phyloP scores from a whole-genome alignment of 208 protist species.

The Willaertia magna region DNA sequence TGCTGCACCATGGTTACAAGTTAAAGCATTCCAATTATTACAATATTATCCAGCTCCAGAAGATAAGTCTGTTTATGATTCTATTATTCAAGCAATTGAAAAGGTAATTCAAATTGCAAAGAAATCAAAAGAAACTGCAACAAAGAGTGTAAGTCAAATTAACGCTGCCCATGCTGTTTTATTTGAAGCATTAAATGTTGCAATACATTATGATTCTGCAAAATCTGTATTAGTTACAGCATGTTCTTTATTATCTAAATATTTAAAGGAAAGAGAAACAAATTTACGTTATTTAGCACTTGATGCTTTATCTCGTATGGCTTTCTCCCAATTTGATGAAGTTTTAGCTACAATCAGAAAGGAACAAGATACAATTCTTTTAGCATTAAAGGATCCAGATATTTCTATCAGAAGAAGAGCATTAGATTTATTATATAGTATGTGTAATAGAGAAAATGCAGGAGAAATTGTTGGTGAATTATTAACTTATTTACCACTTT shows the following conservation, averaged over 20 bases:
- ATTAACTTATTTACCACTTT: slow-evolving; percentile 64
- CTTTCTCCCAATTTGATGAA: slow-evolving; percentile 10
- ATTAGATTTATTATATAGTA: slow-evolving; percentile 87
- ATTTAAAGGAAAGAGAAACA: slow-evolving; percentile 31
- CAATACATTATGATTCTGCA: slow-evolving; percentile 59
- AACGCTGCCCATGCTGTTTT: slow-evolving; percentile 90
- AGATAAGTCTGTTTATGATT: slow-evolving; percentile 26
- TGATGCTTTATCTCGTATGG: slow-evolving; percentile 52
- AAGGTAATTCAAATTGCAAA: slow-evolving; percentile 61
- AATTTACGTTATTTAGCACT: slow-evolving; percentile 76
- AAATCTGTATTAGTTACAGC: background rate
- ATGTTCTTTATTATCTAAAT: background rate
- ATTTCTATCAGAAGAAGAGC: slow-evolving; percentile 89
- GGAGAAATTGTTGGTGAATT: slow-evolving; percentile 80
- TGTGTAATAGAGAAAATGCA: slow-evolving; percentile 81
- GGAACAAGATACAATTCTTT: slow-evolving; percentile 73
- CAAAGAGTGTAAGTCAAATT: slow-evolving; percentile 79
- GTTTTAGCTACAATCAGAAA: slow-evolving; percentile 56
- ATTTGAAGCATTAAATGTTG: slow-evolving; percentile 86
- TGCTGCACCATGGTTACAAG: slow-evolving; percentile 92
- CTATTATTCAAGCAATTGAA: slow-evolving; percentile 39
- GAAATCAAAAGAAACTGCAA: slow-evolving; percentile 17
- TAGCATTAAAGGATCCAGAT: slow-evolving; percentile 83
- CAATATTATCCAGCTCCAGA: slow-evolving; percentile 76
- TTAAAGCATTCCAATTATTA: slow-evolving; percentile 89